Evolutionary conservation across 345 rosid species (phyloP).

Genomic region (Turnera subulata): DNA sequence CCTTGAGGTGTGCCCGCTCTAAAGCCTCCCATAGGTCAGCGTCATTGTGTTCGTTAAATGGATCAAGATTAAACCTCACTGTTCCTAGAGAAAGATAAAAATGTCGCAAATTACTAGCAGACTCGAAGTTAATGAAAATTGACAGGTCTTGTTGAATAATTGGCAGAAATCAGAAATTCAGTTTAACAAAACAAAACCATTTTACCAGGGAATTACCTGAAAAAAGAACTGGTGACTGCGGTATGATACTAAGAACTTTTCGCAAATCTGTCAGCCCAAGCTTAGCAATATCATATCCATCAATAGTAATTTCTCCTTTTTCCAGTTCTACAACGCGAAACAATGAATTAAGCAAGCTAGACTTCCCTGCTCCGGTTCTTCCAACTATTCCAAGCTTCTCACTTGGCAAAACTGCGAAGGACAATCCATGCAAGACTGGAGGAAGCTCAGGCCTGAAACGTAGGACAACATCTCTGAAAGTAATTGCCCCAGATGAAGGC

Average conservation of each 20-base stretch:
- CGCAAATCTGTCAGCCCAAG: background rate
- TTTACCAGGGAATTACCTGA: no score
- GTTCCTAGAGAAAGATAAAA: background rate
- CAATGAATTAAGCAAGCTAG: constrained; percentile 38
- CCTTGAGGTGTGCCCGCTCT: background rate
- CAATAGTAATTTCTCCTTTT: background rate
- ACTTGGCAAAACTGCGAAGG: constrained; percentile 58
- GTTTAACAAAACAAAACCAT: no score
- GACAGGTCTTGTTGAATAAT: no score
- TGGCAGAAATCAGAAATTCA: no score
- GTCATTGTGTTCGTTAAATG: background rate
- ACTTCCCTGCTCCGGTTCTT: constrained; percentile 50
- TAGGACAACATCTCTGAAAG: constrained; percentile 76
- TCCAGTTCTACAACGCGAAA: background rate
- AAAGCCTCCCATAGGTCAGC: background rate
- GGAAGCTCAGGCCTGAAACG: constrained; percentile 86
- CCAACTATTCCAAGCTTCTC: constrained; percentile 71
- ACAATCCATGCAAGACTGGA: constrained; percentile 73
- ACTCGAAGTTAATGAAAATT: no score
- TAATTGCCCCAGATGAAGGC: constrained; percentile 85
- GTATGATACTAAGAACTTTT: background rate
- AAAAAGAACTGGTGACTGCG: background rate
- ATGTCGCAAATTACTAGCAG: no score
- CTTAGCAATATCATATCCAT: background rate
- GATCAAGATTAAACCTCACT: background rate